Evolutionary conservation across 805 yeast genomes (phyloP).

Genomic region (Candida boidinii): DNA sequence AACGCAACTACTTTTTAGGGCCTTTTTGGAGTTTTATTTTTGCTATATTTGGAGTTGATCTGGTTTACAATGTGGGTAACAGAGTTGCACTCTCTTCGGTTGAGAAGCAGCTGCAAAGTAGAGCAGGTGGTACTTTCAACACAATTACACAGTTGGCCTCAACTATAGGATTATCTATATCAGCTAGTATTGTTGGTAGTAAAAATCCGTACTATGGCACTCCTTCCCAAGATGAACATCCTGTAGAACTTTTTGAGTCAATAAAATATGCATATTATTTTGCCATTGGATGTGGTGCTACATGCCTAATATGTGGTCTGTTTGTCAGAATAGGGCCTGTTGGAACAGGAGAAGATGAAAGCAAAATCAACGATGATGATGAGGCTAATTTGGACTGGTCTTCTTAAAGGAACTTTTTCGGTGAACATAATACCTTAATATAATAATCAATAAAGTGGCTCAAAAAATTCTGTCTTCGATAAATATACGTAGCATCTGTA

Average conservation of each 20-base stretch:
- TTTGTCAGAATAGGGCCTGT: conserved; percentile 23
- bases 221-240: conserved; percentile 7
- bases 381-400: no score
- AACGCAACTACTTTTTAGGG: conserved; percentile 30
- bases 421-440: no score
- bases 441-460: no score
- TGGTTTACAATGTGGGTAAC: conserved; percentile 31
- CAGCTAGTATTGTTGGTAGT: conserved; percentile 25
- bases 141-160: conserved; percentile 27
- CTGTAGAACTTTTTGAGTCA: conserved; percentile 15
- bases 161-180: conserved; percentile 29
- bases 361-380: no score
- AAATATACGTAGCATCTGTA: no score
- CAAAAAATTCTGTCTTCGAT: no score
- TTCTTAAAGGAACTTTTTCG: no score
- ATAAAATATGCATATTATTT: conserved; percentile 26
- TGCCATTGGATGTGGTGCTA: conserved; percentile 21
- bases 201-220: conserved; percentile 19
- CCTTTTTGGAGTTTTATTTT: conserved; percentile 28
- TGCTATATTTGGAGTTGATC: conserved; percentile 32
- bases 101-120: conserved; percentile 22
- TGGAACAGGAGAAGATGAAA: no score
- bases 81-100: conserved; percentile 29
- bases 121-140: conserved; percentile 33
- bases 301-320: conserved; percentile 18